A percentile compares a stretch with the other conserved stretches of the same genome.
Conservation (phyloP, 129 eudicot genomes). For the Lonicera japonica region DNA sequence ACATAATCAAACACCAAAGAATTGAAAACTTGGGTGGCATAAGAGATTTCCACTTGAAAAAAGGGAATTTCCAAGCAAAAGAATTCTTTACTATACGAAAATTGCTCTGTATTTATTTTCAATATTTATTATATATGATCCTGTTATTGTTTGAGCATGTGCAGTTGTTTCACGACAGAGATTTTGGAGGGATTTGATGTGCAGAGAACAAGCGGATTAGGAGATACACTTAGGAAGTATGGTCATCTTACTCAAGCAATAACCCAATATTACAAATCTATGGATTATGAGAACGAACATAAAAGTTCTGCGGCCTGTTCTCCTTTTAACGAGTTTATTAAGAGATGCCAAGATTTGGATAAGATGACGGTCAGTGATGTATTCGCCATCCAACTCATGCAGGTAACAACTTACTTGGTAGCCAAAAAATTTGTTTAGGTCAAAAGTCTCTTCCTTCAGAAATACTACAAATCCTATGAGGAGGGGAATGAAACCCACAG, state of each 20-base stretch:
- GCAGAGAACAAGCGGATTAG: constrained; percentile 79
- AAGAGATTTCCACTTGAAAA: too few relatives aligned
- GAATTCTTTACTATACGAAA: too few relatives aligned
- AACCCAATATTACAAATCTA: constrained; percentile 43
- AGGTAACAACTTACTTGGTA: constrained; percentile 32
- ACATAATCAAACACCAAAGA: too few relatives aligned
- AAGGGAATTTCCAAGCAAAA: too few relatives aligned
- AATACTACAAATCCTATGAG: too few relatives aligned
- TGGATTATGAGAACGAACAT: constrained; percentile 23
- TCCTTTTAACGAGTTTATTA: constrained; percentile 48
- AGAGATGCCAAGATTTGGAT: constrained; percentile 69
- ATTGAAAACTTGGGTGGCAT: too few relatives aligned
- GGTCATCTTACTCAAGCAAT: constrained; percentile 75
- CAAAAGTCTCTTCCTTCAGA: too few relatives aligned
- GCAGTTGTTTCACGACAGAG: constrained; percentile 96
- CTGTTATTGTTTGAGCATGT: constrained; percentile 10
- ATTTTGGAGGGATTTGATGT: constrained; percentile 94
- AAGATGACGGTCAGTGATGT: constrained; percentile 89
- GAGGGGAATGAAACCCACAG: too few relatives aligned
- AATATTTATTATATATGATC: background rate
- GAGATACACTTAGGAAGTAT: constrained; percentile 65
- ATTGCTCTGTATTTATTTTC: background rate
- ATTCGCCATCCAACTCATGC: constrained; percentile 87
- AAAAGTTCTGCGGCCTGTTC: constrained; percentile 41
- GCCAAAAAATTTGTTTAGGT: too few relatives aligned